Conservation (phyloP, 1,284 basidiomycete genomes). For the Cutaneotrichosporon cavernicola region DNA sequence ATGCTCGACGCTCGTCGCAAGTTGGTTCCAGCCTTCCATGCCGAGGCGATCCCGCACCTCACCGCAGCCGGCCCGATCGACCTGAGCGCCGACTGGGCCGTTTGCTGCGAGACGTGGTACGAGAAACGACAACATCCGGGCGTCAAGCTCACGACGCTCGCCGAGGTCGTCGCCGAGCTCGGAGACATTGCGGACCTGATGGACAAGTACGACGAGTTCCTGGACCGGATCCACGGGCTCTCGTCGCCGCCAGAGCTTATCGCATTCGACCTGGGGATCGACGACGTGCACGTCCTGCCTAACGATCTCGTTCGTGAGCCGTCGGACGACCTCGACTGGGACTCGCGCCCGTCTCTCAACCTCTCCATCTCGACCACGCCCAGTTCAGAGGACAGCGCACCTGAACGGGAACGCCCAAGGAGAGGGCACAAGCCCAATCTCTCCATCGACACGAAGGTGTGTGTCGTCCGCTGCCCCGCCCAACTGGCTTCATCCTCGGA, state of each 20-base stretch:
- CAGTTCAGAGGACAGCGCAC: constrained; percentile 14
- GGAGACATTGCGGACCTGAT: constrained; percentile 18
- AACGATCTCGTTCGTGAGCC: not conserved
- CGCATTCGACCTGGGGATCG: not conserved
- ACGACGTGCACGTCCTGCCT: not conserved
- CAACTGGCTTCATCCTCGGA: not conserved
- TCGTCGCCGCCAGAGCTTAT: not conserved
- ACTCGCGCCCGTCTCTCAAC: constrained; percentile 17
- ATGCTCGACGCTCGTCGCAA: constrained; percentile 24
- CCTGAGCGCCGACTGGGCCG: constrained; percentile 29
- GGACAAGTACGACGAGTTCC: constrained; percentile 14
- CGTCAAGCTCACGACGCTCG: constrained; percentile 11
- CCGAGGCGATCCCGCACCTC: constrained; percentile 23
- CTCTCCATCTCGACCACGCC: constrained; percentile 11
- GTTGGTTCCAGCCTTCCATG: constrained; percentile 19
- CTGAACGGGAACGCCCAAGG: not conserved
- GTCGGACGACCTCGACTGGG: constrained; percentile 3
- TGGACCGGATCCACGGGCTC: constrained; percentile 19
- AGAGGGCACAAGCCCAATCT: constrained; percentile 3
- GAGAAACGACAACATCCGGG: constrained; percentile 26
- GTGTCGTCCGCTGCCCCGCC: not conserved
- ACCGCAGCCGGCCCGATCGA: constrained; percentile 35
- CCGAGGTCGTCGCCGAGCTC: not conserved
- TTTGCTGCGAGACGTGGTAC: constrained; percentile 32
- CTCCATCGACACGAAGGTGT: constrained; percentile 8